phyloP scores from a whole-genome alignment of 73 alveolate species.

The Paramecium octaurelia region DNA sequence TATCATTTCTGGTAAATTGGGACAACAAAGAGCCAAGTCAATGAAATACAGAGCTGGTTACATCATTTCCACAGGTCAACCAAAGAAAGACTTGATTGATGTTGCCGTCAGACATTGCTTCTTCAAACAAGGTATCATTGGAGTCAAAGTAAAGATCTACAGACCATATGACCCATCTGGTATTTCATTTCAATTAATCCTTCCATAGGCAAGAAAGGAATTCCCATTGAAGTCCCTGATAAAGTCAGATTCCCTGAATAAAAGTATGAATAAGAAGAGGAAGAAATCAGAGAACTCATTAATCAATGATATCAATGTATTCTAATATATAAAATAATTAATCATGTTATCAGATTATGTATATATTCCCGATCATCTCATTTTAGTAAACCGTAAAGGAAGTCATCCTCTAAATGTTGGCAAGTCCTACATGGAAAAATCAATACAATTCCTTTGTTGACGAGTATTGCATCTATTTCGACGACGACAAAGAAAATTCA shows the following conservation, averaged over 20 bases:
- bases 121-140: slow-evolving; percentile 92
- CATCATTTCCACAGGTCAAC: slow-evolving; percentile 91
- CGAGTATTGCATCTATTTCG: slow-evolving; percentile 7
- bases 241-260: slow-evolving; percentile 26
- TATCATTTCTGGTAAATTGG: slow-evolving; percentile 90
- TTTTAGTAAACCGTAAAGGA: neutral
- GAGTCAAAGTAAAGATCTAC: slow-evolving; percentile 89
- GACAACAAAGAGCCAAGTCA: slow-evolving; percentile 94
- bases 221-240: slow-evolving; percentile 38
- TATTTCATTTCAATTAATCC: neutral
- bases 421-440: slow-evolving; percentile 4
- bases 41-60: slow-evolving; percentile 90
- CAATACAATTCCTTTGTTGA: slow-evolving; percentile 28
- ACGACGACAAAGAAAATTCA: neutral
- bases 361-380: neutral
- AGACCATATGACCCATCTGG: slow-evolving; percentile 61
- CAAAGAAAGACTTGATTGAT: slow-evolving; percentile 81
- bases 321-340: neutral
- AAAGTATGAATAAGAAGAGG: neutral
- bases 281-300: neutral
- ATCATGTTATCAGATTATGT: neutral
- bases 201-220: neutral
- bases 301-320: neutral
- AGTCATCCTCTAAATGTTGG: neutral
- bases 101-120: slow-evolving; percentile 92